phyloP scores from a whole-genome alignment of 169 alveolate genomes.

The Eimeria sp. region DNA sequence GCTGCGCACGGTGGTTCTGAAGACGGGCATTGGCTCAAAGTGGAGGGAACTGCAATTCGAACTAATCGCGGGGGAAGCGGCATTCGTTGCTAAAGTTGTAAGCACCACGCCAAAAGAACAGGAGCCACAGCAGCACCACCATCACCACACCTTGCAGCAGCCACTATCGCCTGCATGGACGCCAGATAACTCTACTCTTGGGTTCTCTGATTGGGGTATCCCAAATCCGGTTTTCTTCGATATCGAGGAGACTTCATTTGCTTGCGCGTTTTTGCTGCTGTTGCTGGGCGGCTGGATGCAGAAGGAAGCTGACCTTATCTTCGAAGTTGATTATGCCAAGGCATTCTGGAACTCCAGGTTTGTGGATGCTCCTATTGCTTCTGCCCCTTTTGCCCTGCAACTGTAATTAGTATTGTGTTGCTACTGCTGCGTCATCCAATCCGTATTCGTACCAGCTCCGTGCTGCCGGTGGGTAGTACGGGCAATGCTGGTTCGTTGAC shows the following conservation, averaged over 20 bases:
- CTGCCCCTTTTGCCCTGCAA: background rate
- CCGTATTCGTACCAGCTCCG: background rate
- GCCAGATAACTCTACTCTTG: background rate
- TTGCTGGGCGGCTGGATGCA: constrained; percentile 30
- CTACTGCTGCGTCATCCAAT: background rate
- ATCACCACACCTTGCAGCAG: background rate
- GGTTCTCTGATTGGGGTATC: background rate
- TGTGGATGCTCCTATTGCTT: background rate
- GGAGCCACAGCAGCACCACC: constrained; percentile 15
- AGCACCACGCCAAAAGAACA: background rate
- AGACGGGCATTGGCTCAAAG: constrained; percentile 91
- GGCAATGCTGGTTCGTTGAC: background rate
- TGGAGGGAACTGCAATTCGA: constrained; percentile 94
- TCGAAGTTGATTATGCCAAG: constrained; percentile 89
- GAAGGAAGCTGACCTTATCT: constrained; percentile 87
- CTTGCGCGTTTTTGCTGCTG: background rate
- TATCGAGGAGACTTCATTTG: background rate
- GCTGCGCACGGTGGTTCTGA: constrained; percentile 92
- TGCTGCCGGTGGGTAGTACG: background rate
- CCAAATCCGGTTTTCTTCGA: background rate
- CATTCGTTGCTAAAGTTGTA: constrained; percentile 90
- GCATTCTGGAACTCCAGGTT: constrained; percentile 94
- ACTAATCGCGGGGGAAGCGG: constrained; percentile 93
- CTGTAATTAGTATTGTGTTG: background rate
- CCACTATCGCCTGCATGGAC: background rate